Percentiles rank a stretch among this genome's conserved stretches.
These are phyloP conservation scores for Ceratobasidium sp. DNA, from an alignment of 1,284 basidiomycete genomes.

Conservation along the genomic window DNA sequence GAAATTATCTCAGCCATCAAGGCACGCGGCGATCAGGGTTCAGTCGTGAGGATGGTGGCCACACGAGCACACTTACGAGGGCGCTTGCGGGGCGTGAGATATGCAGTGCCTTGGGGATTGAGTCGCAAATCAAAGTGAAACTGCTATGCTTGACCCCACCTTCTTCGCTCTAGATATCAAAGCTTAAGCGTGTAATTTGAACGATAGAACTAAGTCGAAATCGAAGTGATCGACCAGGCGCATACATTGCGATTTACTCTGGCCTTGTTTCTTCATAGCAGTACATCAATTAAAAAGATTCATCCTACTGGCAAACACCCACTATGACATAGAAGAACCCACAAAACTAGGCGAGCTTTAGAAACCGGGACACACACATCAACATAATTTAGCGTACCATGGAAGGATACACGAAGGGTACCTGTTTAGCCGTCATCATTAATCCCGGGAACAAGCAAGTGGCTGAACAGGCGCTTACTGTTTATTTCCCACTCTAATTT, in stretches of 20 bases:
- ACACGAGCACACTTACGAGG: no score
- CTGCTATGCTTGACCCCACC: no score
- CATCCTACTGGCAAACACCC: background rate
- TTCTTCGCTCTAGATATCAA: no score
- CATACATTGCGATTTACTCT: conserved; percentile 1
- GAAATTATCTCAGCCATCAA: no score
- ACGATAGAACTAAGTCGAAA: no score
- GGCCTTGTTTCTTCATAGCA: background rate
- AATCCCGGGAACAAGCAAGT: background rate
- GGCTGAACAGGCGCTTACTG: background rate
- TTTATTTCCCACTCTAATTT: background rate
- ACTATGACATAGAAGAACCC: no score
- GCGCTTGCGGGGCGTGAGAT: no score
- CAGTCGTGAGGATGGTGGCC: no score
- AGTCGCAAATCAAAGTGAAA: no score
- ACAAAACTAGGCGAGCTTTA: background rate
- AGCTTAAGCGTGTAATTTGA: no score
- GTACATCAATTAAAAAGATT: background rate
- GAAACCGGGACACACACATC: background rate
- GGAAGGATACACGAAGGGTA: background rate
- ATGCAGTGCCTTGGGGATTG: no score
- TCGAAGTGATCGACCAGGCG: background rate
- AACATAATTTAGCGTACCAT: background rate
- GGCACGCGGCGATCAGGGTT: no score
- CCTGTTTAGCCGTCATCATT: background rate